Evolutionary conservation across 345 rosid species (phyloP).

Genomic region (Cardiospermum halicacabum): DNA sequence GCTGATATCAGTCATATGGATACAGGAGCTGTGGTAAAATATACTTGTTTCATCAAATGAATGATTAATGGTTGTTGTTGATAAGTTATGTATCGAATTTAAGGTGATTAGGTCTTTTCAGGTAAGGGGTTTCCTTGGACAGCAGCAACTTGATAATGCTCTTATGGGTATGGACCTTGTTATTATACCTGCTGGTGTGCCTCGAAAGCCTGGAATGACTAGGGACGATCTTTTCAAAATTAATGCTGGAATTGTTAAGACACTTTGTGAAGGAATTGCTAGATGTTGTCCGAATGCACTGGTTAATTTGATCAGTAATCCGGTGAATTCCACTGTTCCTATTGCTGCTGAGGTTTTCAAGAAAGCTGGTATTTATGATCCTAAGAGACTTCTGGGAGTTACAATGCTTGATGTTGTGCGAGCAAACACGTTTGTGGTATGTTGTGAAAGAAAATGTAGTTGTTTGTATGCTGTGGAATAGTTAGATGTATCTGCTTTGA

Average conservation of each 20-base stretch:
- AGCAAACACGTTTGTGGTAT: constrained; percentile 87
- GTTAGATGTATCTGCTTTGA: background rate
- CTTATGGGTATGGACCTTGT: constrained; percentile 82
- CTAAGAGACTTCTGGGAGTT: constrained; percentile 73
- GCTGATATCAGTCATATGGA: constrained; percentile 91
- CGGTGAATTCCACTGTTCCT: constrained; percentile 85
- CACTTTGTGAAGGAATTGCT: constrained; percentile 70
- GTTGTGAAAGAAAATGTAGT: background rate
- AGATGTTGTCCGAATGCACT: constrained; percentile 68
- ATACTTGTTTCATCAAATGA: constrained; percentile 4
- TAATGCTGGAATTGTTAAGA: constrained; percentile 85
- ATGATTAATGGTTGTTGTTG: too few relatives aligned
- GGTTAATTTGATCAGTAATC: constrained; percentile 82
- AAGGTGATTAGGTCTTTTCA: constrained; percentile 12
- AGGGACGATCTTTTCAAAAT: constrained; percentile 86
- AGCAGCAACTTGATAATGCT: constrained; percentile 69
- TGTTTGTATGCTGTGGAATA: background rate
- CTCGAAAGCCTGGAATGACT: constrained; percentile 90
- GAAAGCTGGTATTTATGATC: constrained; percentile 76
- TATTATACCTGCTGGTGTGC: constrained; percentile 83
- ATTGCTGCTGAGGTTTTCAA: constrained; percentile 85
- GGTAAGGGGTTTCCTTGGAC: constrained; percentile 87
- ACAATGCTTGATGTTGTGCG: constrained; percentile 84
- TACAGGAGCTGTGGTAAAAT: constrained; percentile 87
- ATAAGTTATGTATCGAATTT: constrained; percentile 5